These are phyloP conservation scores for Cryphonectria naterciae DNA, from an alignment of 2,329 filamentous ascomycete genomes.

Conservation along the genomic window DNA sequence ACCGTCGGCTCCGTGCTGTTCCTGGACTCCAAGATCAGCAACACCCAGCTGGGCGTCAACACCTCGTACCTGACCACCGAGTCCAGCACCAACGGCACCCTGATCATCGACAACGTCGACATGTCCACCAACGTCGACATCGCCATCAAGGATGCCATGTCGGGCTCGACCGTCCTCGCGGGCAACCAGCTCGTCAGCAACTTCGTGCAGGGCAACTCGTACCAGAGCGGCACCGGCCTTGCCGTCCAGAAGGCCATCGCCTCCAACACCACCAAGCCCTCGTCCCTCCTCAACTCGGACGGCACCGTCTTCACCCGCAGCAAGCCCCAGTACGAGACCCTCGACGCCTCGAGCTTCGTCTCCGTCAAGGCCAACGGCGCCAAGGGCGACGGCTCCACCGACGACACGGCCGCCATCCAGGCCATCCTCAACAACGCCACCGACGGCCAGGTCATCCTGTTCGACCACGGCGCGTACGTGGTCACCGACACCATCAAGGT, in stretches of 20 bases:
- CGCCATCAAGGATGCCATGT: conserved; percentile 65
- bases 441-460: conserved; percentile 69
- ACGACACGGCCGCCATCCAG: conserved; percentile 87
- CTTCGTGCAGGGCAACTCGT: conserved; percentile 81
- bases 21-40: conserved; percentile 77
- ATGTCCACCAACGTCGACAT: conserved; percentile 68
- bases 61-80: conserved; percentile 71
- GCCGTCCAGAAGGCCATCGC: conserved; percentile 64
- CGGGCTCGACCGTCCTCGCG: conserved; percentile 63
- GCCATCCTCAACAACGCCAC: conserved; percentile 71
- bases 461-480: conserved; percentile 76
- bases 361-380: conserved; percentile 83
- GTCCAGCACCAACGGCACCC: conserved; percentile 73
- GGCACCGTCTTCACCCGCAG: conserved; percentile 80
- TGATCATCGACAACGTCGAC: conserved; percentile 89
- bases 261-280: conserved; percentile 64
- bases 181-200: conserved; percentile 71
- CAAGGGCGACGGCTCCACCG: conserved; percentile 83
- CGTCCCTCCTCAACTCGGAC: conserved; percentile 62
- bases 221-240: conserved; percentile 53
- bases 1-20: conserved; percentile 85
- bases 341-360: conserved; percentile 72
- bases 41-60: conserved; percentile 76
- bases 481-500: conserved; percentile 72
- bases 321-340: conserved; percentile 83